phyloP scores from a whole-genome alignment of 176 grass and related monocot genomes.

The Cymbopogon citratus region DNA sequence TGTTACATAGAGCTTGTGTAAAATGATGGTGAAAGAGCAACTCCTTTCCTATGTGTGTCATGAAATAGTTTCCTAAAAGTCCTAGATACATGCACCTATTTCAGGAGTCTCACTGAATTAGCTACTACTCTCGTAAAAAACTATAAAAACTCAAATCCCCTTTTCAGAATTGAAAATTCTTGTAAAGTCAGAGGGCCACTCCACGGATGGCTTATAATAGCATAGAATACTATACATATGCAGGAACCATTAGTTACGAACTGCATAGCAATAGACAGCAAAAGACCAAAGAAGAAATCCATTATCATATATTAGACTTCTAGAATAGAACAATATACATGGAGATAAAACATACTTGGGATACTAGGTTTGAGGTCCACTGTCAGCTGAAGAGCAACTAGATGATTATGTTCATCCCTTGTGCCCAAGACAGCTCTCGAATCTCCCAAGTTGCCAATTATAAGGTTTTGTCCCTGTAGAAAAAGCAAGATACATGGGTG shows the following conservation, averaged over 20 bases:
- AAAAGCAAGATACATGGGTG: constrained; percentile 13
- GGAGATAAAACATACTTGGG: constrained; percentile 51
- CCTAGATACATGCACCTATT: background rate
- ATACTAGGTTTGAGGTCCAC: constrained; percentile 78
- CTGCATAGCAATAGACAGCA: background rate
- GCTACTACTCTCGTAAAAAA: background rate
- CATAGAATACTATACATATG: background rate
- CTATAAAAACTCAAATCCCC: background rate
- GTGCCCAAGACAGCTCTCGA: constrained; percentile 79
- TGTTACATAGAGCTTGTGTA: too few relatives aligned
- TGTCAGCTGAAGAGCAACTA: constrained; percentile 56
- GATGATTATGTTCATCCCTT: constrained; percentile 50
- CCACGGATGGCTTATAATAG: background rate
- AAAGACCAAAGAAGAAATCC: constrained; percentile 2
- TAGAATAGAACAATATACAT: background rate
- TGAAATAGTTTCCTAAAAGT: constrained; percentile 5
- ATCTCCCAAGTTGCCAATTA: constrained; percentile 74
- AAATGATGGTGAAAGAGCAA: too few relatives aligned
- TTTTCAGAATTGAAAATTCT: background rate
- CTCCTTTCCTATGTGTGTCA: background rate
- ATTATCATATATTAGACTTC: constrained; percentile 16
- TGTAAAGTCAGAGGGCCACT: background rate
- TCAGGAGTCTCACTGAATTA: constrained; percentile 16
- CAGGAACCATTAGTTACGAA: constrained; percentile 6
- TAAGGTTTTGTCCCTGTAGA: constrained; percentile 54